Base-by-base conservation (phyloP, 176 grass and related monocot species). In the Avena eriantha region DNA sequence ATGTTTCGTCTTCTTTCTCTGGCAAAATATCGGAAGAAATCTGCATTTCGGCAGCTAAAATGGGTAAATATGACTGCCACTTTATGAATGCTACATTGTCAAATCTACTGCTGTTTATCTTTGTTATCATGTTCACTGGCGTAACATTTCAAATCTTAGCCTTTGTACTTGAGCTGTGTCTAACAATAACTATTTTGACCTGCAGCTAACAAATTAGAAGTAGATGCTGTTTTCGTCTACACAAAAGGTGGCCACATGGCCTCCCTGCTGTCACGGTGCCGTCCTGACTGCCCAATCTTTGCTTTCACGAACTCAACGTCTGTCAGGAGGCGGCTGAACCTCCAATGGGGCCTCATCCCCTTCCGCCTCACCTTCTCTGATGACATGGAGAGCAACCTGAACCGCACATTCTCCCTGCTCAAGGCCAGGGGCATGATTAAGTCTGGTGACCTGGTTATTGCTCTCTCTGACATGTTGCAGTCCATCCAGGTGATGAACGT, bases 401-500 rank as follows among this genome's bases (percentile, higher is more conserved):
- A 94, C 89, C 94, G 97, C 66, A 99, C 97, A 4, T 99, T 99
- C 73, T 86, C 94, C 17, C 85, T 99, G 82, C 92, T 99, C 80
- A 99, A 96, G 90, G 90, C 97, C 66, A 92, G 94, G 87, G 97
- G 94, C 76, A 99, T 99, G 97, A 85, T 96, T 77, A 89, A 91
- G 83, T 90, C 97, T 0, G 97, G 97, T 0, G 97, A 99, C 87
- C 84, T 99, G 14, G 92, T 99, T 73, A 96, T 99, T 4, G 97
- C 97, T 0, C 89, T 99, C 72, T 99, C 92, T 13, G 97, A 99
- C 78, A 96, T 91, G 92, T 80, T 94, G 59, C 97, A 99, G 85
- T 99, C 97, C n/a, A 99, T 99, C 81, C 97, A 99, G 83, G 94
- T 99, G 72, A 99, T 99, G 97, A 96, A 96, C 51, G 94, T 99